Evolutionary conservation across 768 basidiomycete species (phyloP).

Genomic region (Pholiota microspora): DNA sequence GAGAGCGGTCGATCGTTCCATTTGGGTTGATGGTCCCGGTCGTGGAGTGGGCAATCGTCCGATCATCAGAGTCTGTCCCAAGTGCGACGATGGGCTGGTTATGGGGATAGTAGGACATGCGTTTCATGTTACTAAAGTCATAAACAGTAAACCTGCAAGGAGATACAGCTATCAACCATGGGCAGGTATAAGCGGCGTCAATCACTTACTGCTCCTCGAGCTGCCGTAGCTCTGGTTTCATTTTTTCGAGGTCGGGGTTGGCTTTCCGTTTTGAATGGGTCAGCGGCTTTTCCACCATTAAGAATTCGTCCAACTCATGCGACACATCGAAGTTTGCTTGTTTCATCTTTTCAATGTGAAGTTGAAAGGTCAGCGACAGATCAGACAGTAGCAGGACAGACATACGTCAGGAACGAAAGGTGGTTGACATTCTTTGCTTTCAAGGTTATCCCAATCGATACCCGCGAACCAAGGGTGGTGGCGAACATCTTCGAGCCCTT

Average conservation of each 20-base stretch:
- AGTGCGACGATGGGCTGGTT: conserved; percentile 59
- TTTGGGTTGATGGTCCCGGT: conserved; percentile 43
- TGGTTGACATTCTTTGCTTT: conserved; percentile 67
- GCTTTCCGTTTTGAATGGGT: conserved; percentile 92
- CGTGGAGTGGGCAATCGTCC: conserved; percentile 39
- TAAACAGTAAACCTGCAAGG: conserved; percentile 78
- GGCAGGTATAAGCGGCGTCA: not conserved
- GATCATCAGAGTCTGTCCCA: conserved; percentile 41
- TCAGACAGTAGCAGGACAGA: conserved; percentile 19
- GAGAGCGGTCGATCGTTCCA: conserved; percentile 47
- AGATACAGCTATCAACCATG: conserved; percentile 9
- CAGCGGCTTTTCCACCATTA: conserved; percentile 97
- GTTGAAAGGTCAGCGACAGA: conserved; percentile 6
- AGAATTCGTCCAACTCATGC: conserved; percentile 95
- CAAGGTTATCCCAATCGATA: conserved; percentile 80
- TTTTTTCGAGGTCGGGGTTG: conserved; percentile 78
- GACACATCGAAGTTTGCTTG: conserved; percentile 98
- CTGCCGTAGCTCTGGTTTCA: conserved; percentile 89
- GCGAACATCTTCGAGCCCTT: conserved; percentile 77
- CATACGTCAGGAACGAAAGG: conserved; percentile 93
- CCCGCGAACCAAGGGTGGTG: conserved; percentile 81
- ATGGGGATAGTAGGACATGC: conserved; percentile 87
- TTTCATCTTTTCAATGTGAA: conserved; percentile 60
- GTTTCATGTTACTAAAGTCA: conserved; percentile 71
- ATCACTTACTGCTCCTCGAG: conserved; percentile 85